phyloP scores from a whole-genome alignment of 2,329 filamentous ascomycete genomes.

The Aspergillus calidoustus region DNA sequence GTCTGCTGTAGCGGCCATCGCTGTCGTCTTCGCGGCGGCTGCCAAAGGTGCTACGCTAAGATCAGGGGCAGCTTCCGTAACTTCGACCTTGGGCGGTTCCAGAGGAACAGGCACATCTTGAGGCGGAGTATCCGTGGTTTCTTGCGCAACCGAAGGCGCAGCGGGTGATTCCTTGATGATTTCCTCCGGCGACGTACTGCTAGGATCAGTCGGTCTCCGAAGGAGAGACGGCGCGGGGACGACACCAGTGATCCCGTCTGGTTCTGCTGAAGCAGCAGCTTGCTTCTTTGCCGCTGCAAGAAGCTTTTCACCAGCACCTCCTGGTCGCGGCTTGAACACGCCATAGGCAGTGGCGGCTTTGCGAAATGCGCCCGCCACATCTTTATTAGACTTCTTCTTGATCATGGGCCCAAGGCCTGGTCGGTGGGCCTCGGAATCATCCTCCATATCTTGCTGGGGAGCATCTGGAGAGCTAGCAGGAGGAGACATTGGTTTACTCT shows the following conservation, averaged over 20 bases:
- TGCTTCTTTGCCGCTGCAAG: constrained; percentile 61
- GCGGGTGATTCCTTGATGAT: constrained; percentile 35
- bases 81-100: constrained; percentile 43
- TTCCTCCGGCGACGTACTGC: constrained; percentile 35
- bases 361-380: constrained; percentile 76
- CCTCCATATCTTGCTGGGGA: constrained; percentile 40
- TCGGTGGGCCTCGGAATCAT: constrained; percentile 60
- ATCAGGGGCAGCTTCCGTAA: constrained; percentile 41
- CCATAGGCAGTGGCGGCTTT: constrained; percentile 75
- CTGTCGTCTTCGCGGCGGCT: constrained; percentile 25
- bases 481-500: constrained; percentile 17
- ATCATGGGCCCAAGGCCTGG: constrained; percentile 91
- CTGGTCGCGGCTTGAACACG: constrained; percentile 83
- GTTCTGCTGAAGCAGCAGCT: constrained; percentile 63
- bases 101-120: background rate
- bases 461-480: constrained; percentile 22
- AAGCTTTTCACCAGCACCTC: constrained; percentile 82
- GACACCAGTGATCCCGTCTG: constrained; percentile 88
- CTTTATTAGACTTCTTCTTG: constrained; percentile 73
- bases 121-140: constrained; percentile 18
- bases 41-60: constrained; percentile 34
- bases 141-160: constrained; percentile 23
- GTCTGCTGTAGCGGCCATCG: constrained; percentile 27
- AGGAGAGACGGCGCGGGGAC: constrained; percentile 73
- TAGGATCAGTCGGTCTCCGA: constrained; percentile 46